Evolutionary conservation across 768 basidiomycete genomes (phyloP).

Genomic region (Termitomyces sp.): DNA sequence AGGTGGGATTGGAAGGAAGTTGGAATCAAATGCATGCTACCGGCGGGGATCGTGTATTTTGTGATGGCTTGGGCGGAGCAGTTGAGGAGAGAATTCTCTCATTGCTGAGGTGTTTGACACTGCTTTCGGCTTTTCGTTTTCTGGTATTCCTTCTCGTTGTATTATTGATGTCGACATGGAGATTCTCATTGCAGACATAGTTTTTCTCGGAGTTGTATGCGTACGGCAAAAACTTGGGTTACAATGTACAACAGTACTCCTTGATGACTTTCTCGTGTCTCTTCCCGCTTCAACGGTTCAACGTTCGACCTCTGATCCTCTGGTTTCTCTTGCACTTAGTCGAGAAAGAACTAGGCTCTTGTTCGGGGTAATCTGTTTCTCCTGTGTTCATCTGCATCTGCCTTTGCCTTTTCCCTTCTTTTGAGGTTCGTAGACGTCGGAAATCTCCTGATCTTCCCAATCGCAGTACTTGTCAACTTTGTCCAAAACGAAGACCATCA

Average conservation of each 20-base stretch:
- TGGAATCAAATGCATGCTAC: slow-evolving; percentile 63
- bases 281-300: no score
- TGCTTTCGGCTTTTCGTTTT: not conserved
- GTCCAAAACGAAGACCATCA: not conserved
- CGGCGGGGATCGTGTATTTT: slow-evolving; percentile 72
- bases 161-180: not conserved
- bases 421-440: not conserved
- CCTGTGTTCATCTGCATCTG: not conserved
- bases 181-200: not conserved
- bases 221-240: no score
- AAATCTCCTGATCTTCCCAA: not conserved
- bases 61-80: slow-evolving; percentile 76
- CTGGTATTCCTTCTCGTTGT: slow-evolving; percentile 4
- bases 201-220: not conserved
- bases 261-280: not conserved
- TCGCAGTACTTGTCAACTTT: not conserved
- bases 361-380: not conserved
- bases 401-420: not conserved
- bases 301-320: not conserved
- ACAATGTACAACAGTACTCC: not conserved
- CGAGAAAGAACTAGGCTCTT: not conserved
- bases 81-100: slow-evolving; percentile 43
- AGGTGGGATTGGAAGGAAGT: slow-evolving; percentile 84
- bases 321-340: not conserved
- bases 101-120: slow-evolving; percentile 14